Conservation (phyloP, 495 filamentous ascomycete genomes). For the Penicillium odoratum region DNA sequence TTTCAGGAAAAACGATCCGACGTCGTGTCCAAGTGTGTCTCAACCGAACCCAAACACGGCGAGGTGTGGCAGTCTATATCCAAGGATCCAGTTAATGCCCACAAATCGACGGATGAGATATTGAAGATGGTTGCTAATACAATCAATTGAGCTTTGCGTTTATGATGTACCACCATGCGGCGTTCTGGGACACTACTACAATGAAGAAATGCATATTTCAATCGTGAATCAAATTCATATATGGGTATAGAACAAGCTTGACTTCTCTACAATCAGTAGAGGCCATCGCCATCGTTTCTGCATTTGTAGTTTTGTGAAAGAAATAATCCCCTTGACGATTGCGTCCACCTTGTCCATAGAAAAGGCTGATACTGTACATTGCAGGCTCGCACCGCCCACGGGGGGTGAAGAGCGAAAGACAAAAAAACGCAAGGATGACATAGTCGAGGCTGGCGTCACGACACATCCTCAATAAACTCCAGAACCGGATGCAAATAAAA, state of each 20-base stretch:
- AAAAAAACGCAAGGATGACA: slow-evolving; percentile 5
- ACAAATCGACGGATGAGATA: slow-evolving; percentile 73
- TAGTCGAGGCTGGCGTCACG: slow-evolving; percentile 11
- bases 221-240: slow-evolving; percentile 28
- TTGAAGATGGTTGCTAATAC: slow-evolving; percentile 67
- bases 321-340: slow-evolving; percentile 1
- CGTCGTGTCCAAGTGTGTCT: slow-evolving; percentile 69
- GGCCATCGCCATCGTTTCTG: slow-evolving; percentile 17
- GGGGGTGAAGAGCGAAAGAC: slow-evolving; percentile 7
- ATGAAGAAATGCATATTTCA: slow-evolving; percentile 3
- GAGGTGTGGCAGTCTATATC: slow-evolving; percentile 86
- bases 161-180: slow-evolving; percentile 16
- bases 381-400: slow-evolving; percentile 6
- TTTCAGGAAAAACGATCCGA: slow-evolving; percentile 77
- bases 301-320: slow-evolving; percentile 10
- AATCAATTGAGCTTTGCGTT: slow-evolving; percentile 22
- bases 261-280: slow-evolving; percentile 18
- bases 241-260: slow-evolving; percentile 39
- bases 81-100: slow-evolving; percentile 81
- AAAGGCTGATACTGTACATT: slow-evolving; percentile 24
- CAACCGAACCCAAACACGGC: slow-evolving; percentile 84
- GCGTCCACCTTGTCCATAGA: slow-evolving; percentile 4
- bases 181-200: slow-evolving; percentile 8
- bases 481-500: slow-evolving; percentile 27
- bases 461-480: slow-evolving; percentile 28